Base-by-base conservation (phyloP, 1,284 basidiomycete species). In the Sporisorium iseilematis-ciliati region DNA sequence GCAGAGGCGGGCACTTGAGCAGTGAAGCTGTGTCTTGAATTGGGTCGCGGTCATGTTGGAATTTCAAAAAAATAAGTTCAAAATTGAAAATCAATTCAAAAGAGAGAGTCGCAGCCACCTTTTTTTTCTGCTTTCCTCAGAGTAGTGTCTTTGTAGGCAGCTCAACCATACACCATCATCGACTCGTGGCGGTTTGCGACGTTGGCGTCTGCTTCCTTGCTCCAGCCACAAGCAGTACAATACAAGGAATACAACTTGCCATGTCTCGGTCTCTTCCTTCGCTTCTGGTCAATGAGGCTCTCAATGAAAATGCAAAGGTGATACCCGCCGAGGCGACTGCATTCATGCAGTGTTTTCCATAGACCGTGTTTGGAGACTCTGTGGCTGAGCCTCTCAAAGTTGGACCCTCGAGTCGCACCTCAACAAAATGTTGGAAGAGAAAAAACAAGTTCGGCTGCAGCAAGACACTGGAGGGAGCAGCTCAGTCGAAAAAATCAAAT, bases 381-480 rank as follows among this genome's bases (percentile, higher is more conserved):
- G 12, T 38, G 11, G 33, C 35, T 38, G 35, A 38, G 35, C 35
- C 35, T 16, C 35, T 38, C 35, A 38, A 38, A 38, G 35, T 38
- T 48, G 46, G 26, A 49, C 31, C 48, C 48, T 29, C 48, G 46
- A 31, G 38, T 56, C 46, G 25, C 31, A 42, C 26, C 42, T 55
- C 53, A 55, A 55, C 53, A 55, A 55, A 42, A 20, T 4, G 23
- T 16, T 46, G 14, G 23, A 26, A 46, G 23, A 46, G 20, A 11
- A 48, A 29, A 46, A 11, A 26, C 23, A 26, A 46, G 43, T 23
- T 23, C 21, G 23, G 14, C 35, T 38, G 35, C 35, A 38, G 42
- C 7, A 3, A 43, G 20, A 18, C 33, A 35, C 33, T 3, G 12
- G 8, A 35, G 35, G 35, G 12, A 38, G n/a, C n/a, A 38, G 35